Evolutionary conservation across 768 basidiomycete genomes (phyloP), one percentile per base, ranked within the genome.

Genomic region (Mrakia blollopis): DNA sequence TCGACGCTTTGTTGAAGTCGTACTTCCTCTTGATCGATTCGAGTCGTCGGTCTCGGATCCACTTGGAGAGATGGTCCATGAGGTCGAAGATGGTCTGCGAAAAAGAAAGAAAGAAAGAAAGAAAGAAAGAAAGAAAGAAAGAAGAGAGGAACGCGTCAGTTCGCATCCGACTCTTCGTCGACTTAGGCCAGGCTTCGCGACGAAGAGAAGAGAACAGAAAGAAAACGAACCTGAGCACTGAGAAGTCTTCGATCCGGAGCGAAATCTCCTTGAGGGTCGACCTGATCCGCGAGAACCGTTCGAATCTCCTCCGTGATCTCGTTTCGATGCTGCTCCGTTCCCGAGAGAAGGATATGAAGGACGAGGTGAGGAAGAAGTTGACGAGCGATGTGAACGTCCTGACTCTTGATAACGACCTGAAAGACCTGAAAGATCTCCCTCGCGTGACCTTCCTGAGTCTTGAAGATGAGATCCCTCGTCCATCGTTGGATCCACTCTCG

Each of bases 401-500:
- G 92, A 81, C 90, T 91, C 44, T 89, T 87, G 25, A 81, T 80
- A 32, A 98, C 87, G 0, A 91, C 89, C 32, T 89, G 88, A 81
- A 97, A 92, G 11, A 90, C 89, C 13, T 87, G 85, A 81, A 98
- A 99, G 47, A 98, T 89, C 28, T 81, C 84, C 79, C 86, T 86
- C 21, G 93, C 92, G 72, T 83, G 75, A 37, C 73, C 75, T 13
- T 68, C 80, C 30, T 81, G 76, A 16, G 84, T 82, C 65, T 83
- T 80, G 57, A 87, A 86, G 74, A 98, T 92, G 50, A 99, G 87
- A 82, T 93, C 87, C 14, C 87, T 86, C 1, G 93, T 90, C 94
- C 95, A 98, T 0, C 88, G 82, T 79, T 96, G 94, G 47, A 98
- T 88, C 97, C 97, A 99, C 83, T 98, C 95, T 60, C 95, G 89